Evolutionary conservation across 2,329 filamentous ascomycete species (phyloP).

Genomic region (Pestalotiopsis sp.): DNA sequence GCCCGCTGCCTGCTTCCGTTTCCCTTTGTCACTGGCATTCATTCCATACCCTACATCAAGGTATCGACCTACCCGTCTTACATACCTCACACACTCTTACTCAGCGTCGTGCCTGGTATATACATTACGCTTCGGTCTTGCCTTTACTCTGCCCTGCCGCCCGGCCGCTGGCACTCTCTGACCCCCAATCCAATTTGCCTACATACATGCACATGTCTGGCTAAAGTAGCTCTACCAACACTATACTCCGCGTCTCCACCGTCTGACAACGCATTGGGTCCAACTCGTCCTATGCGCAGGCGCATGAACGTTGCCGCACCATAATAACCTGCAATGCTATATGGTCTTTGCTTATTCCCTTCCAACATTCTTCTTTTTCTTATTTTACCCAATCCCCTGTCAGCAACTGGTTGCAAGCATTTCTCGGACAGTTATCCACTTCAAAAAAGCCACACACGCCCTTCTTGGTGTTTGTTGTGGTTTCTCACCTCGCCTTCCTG

Average conservation of each 20-base stretch:
- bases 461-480: neutral
- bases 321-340: neutral
- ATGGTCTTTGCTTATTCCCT: neutral
- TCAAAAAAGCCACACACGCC: neutral
- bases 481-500: neutral
- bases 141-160: neutral
- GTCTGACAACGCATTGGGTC: constrained; percentile 9
- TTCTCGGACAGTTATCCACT: neutral
- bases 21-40: neutral
- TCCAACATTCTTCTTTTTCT: no score
- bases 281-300: neutral
- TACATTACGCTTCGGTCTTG: neutral
- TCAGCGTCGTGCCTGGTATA: neutral
- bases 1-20: constrained; percentile 6
- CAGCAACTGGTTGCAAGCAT: neutral
- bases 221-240: neutral
- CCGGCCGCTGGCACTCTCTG: neutral
- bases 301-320: constrained; percentile 4
- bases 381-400: neutral
- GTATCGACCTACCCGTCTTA: neutral
- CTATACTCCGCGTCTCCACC: constrained; percentile 6
- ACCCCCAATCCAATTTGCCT: neutral
- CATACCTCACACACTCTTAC: neutral
- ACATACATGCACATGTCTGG: neutral
- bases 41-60: neutral